Conservation (phyloP, 441 rosid genomes). For the Bruguiera hainesii region DNA sequence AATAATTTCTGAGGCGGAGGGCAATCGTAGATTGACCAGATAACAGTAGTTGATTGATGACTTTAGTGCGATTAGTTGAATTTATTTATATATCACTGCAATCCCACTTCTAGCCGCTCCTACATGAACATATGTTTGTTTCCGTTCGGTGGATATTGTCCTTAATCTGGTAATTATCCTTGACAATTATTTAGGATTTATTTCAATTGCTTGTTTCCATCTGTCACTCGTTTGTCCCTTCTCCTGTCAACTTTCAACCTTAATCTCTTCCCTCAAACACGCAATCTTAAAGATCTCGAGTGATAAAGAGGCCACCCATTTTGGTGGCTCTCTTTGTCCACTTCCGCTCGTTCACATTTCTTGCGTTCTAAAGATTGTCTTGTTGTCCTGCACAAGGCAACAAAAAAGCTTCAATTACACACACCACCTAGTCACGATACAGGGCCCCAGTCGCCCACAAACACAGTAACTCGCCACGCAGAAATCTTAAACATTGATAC, state of each 20-base stretch:
- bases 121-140: not conserved
- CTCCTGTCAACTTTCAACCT: not conserved
- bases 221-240: slow-evolving; percentile 1
- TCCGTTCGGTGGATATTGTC: not conserved
- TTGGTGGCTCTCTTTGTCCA: slow-evolving; percentile 29
- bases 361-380: not conserved
- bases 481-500: slow-evolving; percentile 30
- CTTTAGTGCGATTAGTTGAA: not conserved
- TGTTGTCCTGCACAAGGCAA: slow-evolving; percentile 32
- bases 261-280: too few relatives aligned
- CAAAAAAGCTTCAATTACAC: slow-evolving; percentile 32
- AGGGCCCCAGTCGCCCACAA: slow-evolving; percentile 33
- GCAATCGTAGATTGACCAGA: not conserved
- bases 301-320: slow-evolving; percentile 14
- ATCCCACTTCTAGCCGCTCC: not conserved
- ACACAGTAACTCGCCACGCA: slow-evolving; percentile 25
- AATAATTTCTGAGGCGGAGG: not conserved
- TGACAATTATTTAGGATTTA: not conserved
- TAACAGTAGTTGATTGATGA: not conserved
- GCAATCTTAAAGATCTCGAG: not conserved
- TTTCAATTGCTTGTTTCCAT: not conserved
- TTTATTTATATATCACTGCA: not conserved
- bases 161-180: not conserved
- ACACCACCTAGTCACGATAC: slow-evolving; percentile 23
- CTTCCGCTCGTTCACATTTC: slow-evolving; percentile 6